Conservation (phyloP, 139 green algal species). For the Closterium sp. region DNA sequence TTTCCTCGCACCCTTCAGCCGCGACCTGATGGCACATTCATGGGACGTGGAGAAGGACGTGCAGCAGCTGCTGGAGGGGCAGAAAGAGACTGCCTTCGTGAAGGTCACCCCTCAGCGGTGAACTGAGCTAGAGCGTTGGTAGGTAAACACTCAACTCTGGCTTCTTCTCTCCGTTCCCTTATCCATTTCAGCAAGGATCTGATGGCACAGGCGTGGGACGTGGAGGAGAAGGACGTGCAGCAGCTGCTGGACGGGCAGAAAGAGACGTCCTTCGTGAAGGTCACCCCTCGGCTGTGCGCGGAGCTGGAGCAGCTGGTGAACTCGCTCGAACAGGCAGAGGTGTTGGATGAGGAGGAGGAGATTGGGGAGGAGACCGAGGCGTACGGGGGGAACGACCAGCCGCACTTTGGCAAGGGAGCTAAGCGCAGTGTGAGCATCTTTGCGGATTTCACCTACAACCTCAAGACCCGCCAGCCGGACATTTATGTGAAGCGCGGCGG, state of each 20-base stretch:
- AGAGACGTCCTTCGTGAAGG: slow-evolving; percentile 23
- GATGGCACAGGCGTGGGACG: slow-evolving; percentile 20
- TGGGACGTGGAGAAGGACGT: slow-evolving; percentile 30
- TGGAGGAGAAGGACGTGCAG: slow-evolving; percentile 35
- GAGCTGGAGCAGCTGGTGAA: too few species aligned
- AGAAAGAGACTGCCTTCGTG: background rate
- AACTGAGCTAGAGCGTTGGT: too few species aligned
- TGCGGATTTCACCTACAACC: slow-evolving; percentile 24
- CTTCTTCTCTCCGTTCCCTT: background rate
- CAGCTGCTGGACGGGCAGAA: slow-evolving; percentile 33
- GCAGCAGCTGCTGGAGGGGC: background rate
- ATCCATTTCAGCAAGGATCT: background rate
- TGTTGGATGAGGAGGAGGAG: too few species aligned
- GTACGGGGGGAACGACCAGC: background rate
- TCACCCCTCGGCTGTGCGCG: background rate
- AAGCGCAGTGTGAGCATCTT: slow-evolving; percentile 12
- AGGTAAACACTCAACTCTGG: background rate
- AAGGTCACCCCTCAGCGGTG: too few species aligned
- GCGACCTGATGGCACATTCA: slow-evolving; percentile 8
- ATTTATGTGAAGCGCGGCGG: slow-evolving; percentile 6
- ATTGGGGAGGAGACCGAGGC: too few species aligned
- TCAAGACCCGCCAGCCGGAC: background rate
- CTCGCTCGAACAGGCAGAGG: slow-evolving; percentile 53
- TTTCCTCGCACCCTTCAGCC: background rate
- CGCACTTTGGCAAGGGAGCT: background rate